Base-by-base conservation (phyloP, 148 eudicot species). In the Dianthus caryophyllus region DNA sequence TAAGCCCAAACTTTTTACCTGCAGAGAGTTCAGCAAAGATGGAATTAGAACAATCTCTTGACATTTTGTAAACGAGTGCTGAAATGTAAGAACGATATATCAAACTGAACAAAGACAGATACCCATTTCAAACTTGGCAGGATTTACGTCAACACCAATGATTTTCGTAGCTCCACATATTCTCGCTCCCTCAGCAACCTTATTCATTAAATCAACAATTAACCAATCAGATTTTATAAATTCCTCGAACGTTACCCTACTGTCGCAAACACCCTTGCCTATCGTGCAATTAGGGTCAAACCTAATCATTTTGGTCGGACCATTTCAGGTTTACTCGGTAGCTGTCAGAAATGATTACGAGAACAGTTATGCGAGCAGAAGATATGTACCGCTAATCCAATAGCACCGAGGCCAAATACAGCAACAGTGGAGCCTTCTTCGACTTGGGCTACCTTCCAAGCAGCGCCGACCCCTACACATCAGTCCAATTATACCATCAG, bases 101-200 rank as follows among this genome's bases (percentile, higher is more conserved):
- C 5, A 27, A 9, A 33, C 44, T 9, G 29, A 62, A 21, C 27
- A 27, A 9, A 68, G 48, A 55, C 20, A 25, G 4, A 61, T 73
- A 90, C 97, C 89, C 44, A 61, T 73, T 72, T 84, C 90, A 55
- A 76, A 84, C 65, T 88, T 94, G 16, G 77, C 76, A 30, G 84
- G 84, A 77, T 94, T 94, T n/a, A 90, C 60, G 74, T 90, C 99
- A 6, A 94, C 87, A 9, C 99, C 99, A 29, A 94, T 90, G 70
- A 94, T 94, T 82, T 73, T 84, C 16, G 80, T 61, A 57, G 99
- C 99, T 68, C 99, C 97, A 63, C 93, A 74, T 26, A 94, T 72
- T 65, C 96, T 77, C 68, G 98, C 88, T 72, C 98, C 98, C 71
- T 88, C 98, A 5, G 98, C 95, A 50, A 88, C 98, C 98, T 93